Base-by-base conservation (phyloP, 2,329 filamentous ascomycete species). In the Thermothelomyces thermophilus region DNA sequence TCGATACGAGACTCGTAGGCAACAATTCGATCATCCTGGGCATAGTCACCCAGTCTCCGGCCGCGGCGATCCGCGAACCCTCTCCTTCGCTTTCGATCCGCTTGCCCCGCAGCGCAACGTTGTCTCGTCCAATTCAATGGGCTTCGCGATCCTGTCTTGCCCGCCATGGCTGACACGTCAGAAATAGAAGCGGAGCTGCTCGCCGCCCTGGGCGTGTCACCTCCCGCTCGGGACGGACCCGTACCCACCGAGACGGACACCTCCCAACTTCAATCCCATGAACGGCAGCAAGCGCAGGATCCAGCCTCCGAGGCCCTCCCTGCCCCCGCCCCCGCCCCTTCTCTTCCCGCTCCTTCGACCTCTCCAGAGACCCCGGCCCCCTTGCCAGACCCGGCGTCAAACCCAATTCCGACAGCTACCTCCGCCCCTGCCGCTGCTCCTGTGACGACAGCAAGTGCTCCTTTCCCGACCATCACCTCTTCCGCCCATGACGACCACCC, bases 101-200 rank as follows among this genome's bases (percentile, higher is more conserved):
- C 31, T 14, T 35, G 33, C 33, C 33, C 33, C 33, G 13, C 33
- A 35, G 33, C 33, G 31, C n/a, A 37, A n/a, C 13, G 8, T 16
- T 11, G 33, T 35, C 33, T 35, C 33, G 33, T 35, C 33, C 33
- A 35, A 14, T 11, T 35, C 13, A 35, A 16, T 35, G 33, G 51
- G 53, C 51, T 24, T 37, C 42, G 41, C 16, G 46, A 13, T 24
- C n/a, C 19, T 24, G 6, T 43, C 42, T 50, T 48, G 44, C 34
- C 43, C 55, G 55, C 20, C 46, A 61, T 61, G 59, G 57, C 57
- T 51, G 58, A 60, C 46, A 34, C 47, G 30, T 52, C 52, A 41
- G 26, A 53, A 33, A 9, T 61, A 37, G 56, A 57, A 43, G 59
- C 52, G 24, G 58, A 58, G 10, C 57, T 61, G 10, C 47, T 60